Evolutionary conservation across 2,329 filamentous ascomycete genomes (phyloP).

Genomic region (Claviceps purpurea): DNA sequence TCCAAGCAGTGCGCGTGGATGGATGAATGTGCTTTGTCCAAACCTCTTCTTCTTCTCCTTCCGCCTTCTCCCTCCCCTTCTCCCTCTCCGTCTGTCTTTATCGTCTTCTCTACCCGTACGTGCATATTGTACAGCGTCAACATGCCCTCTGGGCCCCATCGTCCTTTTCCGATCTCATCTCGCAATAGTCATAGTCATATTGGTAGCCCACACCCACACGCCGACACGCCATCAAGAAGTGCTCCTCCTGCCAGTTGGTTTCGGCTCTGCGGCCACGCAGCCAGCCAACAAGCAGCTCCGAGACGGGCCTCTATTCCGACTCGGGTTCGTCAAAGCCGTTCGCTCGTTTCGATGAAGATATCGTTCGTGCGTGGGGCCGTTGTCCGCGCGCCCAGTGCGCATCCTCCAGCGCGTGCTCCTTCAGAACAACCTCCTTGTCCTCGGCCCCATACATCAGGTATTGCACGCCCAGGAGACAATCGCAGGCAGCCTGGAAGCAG

Average conservation of each 20-base stretch:
- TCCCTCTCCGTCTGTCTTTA: background rate
- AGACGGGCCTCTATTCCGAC: constrained; percentile 12
- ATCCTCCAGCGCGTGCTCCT: constrained; percentile 25
- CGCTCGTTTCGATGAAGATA: constrained; percentile 26
- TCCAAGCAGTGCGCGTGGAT: background rate
- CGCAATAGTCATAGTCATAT: background rate
- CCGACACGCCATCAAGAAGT: background rate
- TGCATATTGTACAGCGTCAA: background rate
- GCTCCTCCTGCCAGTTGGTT: background rate
- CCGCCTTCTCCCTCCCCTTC: background rate
- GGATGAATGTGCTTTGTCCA: constrained; percentile 3
- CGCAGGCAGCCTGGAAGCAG: constrained; percentile 67
- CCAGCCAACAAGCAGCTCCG: constrained; percentile 5
- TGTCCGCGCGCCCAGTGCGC: constrained; percentile 17
- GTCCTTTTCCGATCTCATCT: background rate
- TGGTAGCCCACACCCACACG: background rate
- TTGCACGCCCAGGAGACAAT: constrained; percentile 60
- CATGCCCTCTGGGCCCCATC: background rate
- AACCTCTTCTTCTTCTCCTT: background rate
- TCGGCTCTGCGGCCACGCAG: background rate
- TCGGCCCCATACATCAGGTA: constrained; percentile 56
- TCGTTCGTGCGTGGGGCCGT: constrained; percentile 15
- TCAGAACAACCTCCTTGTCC: constrained; percentile 19
- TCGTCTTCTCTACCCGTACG: background rate
- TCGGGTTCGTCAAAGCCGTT: constrained; percentile 23